Evolutionary conservation across 176 grass and related monocot genomes (phyloP).

Genomic region (Oropetium thomaeum): DNA sequence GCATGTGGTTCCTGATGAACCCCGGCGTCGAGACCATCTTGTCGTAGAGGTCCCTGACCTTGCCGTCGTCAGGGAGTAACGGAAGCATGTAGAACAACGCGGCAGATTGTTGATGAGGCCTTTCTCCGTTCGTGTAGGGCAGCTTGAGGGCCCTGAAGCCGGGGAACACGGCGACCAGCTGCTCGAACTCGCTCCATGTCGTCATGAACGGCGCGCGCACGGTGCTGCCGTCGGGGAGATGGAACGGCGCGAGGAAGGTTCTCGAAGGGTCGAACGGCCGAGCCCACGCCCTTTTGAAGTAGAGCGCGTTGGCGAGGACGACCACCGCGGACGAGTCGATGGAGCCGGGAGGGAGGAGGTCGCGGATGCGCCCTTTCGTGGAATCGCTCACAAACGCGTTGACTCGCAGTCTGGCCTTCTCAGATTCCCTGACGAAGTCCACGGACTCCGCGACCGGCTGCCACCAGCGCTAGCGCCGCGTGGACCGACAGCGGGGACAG

Average conservation of each 20-base stretch:
- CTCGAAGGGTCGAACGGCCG: background rate
- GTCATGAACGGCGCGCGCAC: background rate
- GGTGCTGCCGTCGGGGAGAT: background rate
- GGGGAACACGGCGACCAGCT: background rate
- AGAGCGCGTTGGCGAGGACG: constrained; percentile 29
- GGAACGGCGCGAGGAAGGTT: background rate
- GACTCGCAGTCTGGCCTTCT: background rate
- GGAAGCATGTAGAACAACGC: background rate
- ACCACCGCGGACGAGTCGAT: background rate
- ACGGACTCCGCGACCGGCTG: background rate
- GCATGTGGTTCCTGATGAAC: background rate
- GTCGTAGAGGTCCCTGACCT: background rate
- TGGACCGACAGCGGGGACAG: no score
- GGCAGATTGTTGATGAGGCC: background rate
- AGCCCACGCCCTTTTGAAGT: constrained; percentile 21
- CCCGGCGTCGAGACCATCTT: background rate
- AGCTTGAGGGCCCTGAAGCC: background rate
- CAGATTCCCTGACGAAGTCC: background rate
- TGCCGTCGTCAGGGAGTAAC: background rate
- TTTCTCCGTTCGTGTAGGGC: background rate
- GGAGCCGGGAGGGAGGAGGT: constrained; percentile 11
- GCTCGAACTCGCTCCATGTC: background rate
- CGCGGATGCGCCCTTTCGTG: background rate
- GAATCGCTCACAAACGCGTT: constrained; percentile 3
- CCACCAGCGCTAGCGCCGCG: no score